A percentile compares a stretch with the other conserved stretches of the same genome.
These are phyloP conservation scores for Mycena kentingensis DNA, from an alignment of 768 basidiomycete genomes.

Conservation along the genomic window DNA sequence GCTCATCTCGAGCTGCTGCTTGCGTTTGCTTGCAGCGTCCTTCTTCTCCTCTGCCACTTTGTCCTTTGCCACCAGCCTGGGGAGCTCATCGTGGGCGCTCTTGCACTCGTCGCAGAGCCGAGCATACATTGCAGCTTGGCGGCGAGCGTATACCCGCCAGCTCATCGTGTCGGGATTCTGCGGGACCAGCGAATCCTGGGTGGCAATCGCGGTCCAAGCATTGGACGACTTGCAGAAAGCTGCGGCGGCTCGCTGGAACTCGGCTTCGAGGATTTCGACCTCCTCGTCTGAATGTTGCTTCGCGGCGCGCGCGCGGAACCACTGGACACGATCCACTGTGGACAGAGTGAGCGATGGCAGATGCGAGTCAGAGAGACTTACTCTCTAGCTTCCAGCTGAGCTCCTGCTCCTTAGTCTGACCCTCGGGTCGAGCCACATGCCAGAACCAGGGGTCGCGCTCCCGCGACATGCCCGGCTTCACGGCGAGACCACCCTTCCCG, in stretches of 20 bases:
- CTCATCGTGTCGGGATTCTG: neutral
- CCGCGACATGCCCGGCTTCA: neutral
- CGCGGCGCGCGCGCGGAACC: constrained; percentile 13
- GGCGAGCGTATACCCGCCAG: constrained; percentile 3
- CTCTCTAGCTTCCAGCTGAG: neutral
- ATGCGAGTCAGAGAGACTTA: neutral
- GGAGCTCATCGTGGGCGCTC: no score
- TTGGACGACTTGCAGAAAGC: neutral
- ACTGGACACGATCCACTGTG: constrained; percentile 16
- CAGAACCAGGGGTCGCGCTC: neutral
- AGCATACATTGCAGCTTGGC: constrained; percentile 11
- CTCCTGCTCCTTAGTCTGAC: neutral
- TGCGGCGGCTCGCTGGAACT: constrained; percentile 2
- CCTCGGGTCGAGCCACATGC: neutral
- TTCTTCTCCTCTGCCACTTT: no score
- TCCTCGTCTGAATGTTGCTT: constrained; percentile 7
- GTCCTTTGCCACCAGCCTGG: no score
- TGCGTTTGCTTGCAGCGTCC: no score
- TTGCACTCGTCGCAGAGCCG: neutral
- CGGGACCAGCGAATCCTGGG: no score
- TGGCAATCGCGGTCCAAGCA: constrained; percentile 2
- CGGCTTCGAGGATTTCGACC: constrained; percentile 14
- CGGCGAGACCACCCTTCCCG: neutral
- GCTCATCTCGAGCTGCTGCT: no score
- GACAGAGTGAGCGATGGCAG: neutral